A percentile compares a stretch with the other conserved stretches of the same genome.
Evolutionary conservation across 768 basidiomycete species (phyloP).

Genomic region (Leccinum longicurvipes): DNA sequence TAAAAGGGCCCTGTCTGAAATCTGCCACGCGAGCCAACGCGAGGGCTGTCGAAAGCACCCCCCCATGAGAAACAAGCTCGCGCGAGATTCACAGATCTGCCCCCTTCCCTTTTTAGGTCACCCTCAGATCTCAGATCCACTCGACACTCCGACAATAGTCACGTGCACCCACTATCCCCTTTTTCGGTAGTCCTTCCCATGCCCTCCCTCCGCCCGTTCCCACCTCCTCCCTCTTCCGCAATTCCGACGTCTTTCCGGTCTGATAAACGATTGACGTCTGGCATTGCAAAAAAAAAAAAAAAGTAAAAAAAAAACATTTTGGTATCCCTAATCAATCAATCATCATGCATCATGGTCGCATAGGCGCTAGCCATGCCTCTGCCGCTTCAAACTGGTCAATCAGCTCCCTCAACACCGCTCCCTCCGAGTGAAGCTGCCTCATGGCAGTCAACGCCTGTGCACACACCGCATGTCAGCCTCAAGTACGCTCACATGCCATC

Average conservation of each 20-base stretch:
- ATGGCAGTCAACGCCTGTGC: slow-evolving; percentile 80
- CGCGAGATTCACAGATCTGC: slow-evolving; percentile 20
- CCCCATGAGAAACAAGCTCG: slow-evolving; percentile 19
- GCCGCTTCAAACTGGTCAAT: slow-evolving; percentile 96
- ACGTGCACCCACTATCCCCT: slow-evolving; percentile 22
- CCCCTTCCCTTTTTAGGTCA: background rate
- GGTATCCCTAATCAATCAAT: background rate
- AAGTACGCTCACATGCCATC: slow-evolving; percentile 7
- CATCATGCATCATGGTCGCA: slow-evolving; percentile 63
- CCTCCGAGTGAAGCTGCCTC: slow-evolving; percentile 82
- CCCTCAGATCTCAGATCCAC: slow-evolving; percentile 22
- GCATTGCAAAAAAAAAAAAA: background rate
- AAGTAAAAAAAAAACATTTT: background rate
- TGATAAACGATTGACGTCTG: background rate
- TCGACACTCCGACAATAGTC: too few relatives aligned
- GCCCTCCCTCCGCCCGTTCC: slow-evolving; percentile 9
- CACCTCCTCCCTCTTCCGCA: slow-evolving; percentile 16
- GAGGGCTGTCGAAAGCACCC: slow-evolving; percentile 6
- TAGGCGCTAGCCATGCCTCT: slow-evolving; percentile 89
- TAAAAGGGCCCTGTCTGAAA: slow-evolving; percentile 8
- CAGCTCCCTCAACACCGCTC: slow-evolving; percentile 77
- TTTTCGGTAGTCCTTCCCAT: slow-evolving; percentile 15
- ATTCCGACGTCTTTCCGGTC: slow-evolving; percentile 8
- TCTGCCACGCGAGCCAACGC: slow-evolving; percentile 29
- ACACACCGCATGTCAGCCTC: slow-evolving; percentile 26